Evolutionary conservation across 371 early-diverging fungal genomes (phyloP), one percentile per base, ranked within the genome.

Genomic region (Phascolomyces articulosus): DNA sequence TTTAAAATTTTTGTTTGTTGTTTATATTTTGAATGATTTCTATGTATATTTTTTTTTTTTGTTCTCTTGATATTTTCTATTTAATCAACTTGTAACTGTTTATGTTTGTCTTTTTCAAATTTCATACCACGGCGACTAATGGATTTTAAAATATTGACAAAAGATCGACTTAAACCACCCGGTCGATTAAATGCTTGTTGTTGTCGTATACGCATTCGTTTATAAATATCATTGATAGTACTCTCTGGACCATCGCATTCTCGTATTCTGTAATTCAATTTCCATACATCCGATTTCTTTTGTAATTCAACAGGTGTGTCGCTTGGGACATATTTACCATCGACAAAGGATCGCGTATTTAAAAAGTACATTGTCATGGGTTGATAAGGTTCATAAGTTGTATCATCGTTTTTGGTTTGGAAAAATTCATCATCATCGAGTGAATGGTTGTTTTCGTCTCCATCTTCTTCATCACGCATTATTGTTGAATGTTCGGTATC

Each of bases 341-440:
- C 72, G 4, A 82, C 58, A 18, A 59, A 55, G 1, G 77, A 78
- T 9, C 47, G 56, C 0, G 71, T 66, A 1, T 49, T 18, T 3
- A 82, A n/a, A 3, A 53, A 23, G 55, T 63, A 82, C 24, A 73
- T 40, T 4, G 67, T 58, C 7, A 82, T n/a, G 2, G 21, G 51
- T 20, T 23, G 10, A n/a, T 51, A 3, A 24, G 24, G 23, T 24
- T 51, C 51, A 24, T 24, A 23, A 1, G 1, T 4, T 15, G 54
- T 15, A 9, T 71, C 56, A 23, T 4, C n/a, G 40, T 20, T 38
- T 57, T 55, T 48, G 3, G 49, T 47, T 4, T 23, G 11, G 21
- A 62, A 61, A 27, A 64, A 62, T 21, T 66, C 53, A 16, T 55
- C 59, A 2, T 44, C 44, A 4, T 44, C 44, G 13, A 38, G 6